A percentile compares a stretch with the other conserved stretches of the same genome.
These are phyloP conservation scores for Coccomyxa sp. DNA, from an alignment of 139 green algal species.

Conservation along the genomic window DNA sequence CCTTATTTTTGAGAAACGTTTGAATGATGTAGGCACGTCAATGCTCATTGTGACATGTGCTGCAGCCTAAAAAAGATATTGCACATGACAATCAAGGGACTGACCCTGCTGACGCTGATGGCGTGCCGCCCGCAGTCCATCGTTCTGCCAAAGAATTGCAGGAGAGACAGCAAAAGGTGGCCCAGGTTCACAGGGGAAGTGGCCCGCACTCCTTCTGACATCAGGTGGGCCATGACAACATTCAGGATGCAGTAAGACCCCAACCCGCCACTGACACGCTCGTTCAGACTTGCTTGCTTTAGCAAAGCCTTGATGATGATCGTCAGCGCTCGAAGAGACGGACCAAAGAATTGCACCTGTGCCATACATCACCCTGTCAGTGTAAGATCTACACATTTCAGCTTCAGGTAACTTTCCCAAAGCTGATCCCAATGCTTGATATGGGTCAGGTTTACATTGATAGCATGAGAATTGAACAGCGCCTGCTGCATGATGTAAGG, in stretches of 20 bases:
- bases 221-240: conserved; percentile 68
- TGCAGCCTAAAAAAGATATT: too few relatives aligned
- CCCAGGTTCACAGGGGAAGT: conserved; percentile 41
- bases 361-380: too few relatives aligned
- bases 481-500: conserved; percentile 34
- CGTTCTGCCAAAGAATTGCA: conserved; percentile 40
- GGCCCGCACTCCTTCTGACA: conserved; percentile 26
- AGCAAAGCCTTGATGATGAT: conserved; percentile 67
- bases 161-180: conserved; percentile 53
- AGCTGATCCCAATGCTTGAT: too few relatives aligned
- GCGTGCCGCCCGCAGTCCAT: conserved; percentile 47
- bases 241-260: conserved; percentile 68
- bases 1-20: too few relatives aligned
- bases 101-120: conserved; percentile 46
- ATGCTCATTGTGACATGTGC: background rate
- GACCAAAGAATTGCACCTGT: conserved; percentile 12
- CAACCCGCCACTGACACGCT: conserved; percentile 67
- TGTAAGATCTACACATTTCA: too few relatives aligned
- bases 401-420: too few relatives aligned
- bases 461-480: background rate
- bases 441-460: too few relatives aligned
- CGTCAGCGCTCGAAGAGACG: conserved; percentile 59
- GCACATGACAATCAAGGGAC: background rate
- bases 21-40: too few relatives aligned
- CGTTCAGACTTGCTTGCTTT: conserved; percentile 61